Evolutionary conservation across 768 basidiomycete species (phyloP).

Genomic region (Xerocomellus chrysenteron): DNA sequence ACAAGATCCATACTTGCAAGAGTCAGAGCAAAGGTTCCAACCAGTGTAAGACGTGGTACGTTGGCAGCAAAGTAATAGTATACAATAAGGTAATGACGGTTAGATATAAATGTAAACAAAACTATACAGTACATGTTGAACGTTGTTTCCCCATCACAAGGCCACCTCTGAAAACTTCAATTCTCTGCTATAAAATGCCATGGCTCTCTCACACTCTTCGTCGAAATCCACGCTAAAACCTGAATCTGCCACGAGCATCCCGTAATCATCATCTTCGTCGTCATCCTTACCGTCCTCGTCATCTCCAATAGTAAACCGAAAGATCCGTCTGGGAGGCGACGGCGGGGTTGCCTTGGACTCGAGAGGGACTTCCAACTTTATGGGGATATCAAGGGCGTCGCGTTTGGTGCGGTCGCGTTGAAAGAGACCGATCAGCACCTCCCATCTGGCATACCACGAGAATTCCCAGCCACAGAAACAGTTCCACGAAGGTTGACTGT

Average conservation of each 20-base stretch:
- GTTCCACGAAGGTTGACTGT: constrained; percentile 9
- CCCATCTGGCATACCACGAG: constrained; percentile 56
- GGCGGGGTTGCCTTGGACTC: neutral
- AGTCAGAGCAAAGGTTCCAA: neutral
- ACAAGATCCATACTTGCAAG: neutral
- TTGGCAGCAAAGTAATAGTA: constrained; percentile 5
- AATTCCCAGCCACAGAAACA: constrained; percentile 38
- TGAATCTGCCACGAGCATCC: constrained; percentile 16
- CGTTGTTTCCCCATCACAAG: neutral
- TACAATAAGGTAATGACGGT: constrained; percentile 10
- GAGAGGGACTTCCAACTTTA: neutral
- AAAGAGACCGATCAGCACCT: constrained; percentile 47
- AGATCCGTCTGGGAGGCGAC: constrained; percentile 8
- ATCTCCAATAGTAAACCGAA: constrained; percentile 24
- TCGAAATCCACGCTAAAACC: constrained; percentile 21
- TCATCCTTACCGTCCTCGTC: constrained; percentile 19
- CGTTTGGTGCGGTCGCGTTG: constrained; percentile 27
- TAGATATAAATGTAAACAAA: constrained; percentile 23
- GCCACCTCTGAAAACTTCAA: neutral
- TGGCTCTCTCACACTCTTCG: constrained; percentile 26
- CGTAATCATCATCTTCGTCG: constrained; percentile 32
- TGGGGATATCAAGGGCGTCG: neutral
- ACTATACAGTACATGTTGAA: constrained; percentile 13
- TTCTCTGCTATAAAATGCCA: constrained; percentile 25
- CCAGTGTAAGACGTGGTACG: neutral